These are phyloP conservation scores for Hirsutella thompsonii DNA, from an alignment of 2,329 filamentous ascomycete genomes.

Conservation along the genomic window DNA sequence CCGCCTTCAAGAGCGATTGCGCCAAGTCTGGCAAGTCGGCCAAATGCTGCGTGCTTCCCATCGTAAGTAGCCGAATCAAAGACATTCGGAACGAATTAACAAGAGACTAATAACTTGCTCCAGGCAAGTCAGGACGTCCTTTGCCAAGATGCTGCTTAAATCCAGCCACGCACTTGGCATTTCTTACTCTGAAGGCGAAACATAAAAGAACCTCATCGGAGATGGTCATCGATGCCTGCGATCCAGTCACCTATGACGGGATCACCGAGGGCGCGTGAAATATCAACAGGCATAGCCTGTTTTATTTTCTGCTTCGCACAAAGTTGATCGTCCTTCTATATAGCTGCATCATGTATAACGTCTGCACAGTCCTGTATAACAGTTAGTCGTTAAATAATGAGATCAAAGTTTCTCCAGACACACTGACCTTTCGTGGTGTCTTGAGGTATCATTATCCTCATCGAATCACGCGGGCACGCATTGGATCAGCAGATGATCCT, in stretches of 20 bases:
- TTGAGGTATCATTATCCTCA: too few relatives aligned
- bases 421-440: too few relatives aligned
- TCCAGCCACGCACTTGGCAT: too few relatives aligned
- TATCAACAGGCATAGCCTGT: neutral
- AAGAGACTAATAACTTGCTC: neutral
- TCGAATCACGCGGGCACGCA: too few relatives aligned
- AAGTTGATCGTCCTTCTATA: neutral
- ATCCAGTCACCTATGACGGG: too few relatives aligned
- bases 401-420: too few relatives aligned
- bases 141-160: neutral
- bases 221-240: neutral
- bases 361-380: too few relatives aligned
- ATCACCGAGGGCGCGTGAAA: neutral
- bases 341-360: neutral
- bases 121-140: neutral
- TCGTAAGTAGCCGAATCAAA: conserved; percentile 2
- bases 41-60: conserved; percentile 2
- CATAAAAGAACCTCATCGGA: neutral
- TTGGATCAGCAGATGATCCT: too few relatives aligned
- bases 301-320: neutral
- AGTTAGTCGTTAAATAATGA: too few relatives aligned
- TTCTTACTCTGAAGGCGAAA: neutral
- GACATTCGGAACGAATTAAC: neutral
- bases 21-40: neutral
- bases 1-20: neutral